Conservation (phyloP, 768 basidiomycete species). For the Phylloporus sp. region DNA sequence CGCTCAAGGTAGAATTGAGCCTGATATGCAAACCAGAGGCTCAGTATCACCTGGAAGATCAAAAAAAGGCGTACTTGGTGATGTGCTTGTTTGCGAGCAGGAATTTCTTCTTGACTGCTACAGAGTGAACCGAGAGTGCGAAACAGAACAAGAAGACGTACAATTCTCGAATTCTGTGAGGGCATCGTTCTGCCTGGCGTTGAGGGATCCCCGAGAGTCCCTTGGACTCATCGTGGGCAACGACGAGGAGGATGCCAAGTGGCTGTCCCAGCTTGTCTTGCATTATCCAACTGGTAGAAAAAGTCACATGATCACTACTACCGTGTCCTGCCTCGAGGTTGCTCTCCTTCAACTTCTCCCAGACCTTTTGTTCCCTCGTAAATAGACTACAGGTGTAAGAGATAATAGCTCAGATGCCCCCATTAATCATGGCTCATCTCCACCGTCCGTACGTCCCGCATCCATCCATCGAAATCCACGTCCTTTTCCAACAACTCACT, state of each 20-base stretch:
- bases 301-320: constrained; percentile 26
- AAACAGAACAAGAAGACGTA: constrained; percentile 36
- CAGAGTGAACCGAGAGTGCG: constrained; percentile 9
- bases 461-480: constrained; percentile 54
- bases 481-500: constrained; percentile 55
- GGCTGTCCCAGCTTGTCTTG: constrained; percentile 18
- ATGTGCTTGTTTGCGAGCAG: constrained; percentile 89
- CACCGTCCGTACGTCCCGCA: constrained; percentile 38
- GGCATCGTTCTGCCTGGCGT: constrained; percentile 70
- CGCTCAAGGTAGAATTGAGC: constrained; percentile 80
- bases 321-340: constrained; percentile 30
- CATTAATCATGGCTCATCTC: constrained; percentile 24
- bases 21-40: constrained; percentile 33
- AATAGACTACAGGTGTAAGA: constrained; percentile 20
- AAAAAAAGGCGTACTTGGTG: constrained; percentile 58
- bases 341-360: constrained; percentile 23
- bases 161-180: constrained; percentile 83
- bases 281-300: constrained; percentile 30
- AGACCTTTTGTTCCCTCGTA: constrained; percentile 16
- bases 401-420: constrained; percentile 3
- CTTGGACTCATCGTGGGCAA: constrained; percentile 32
- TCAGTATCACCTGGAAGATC: constrained; percentile 7
- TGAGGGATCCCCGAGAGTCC: constrained; percentile 45
- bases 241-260: constrained; percentile 14
- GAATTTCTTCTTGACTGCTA: constrained; percentile 89